phyloP scores from a whole-genome alignment of 2,329 filamentous ascomycete genomes.

The Calonectria hawksworthii region DNA sequence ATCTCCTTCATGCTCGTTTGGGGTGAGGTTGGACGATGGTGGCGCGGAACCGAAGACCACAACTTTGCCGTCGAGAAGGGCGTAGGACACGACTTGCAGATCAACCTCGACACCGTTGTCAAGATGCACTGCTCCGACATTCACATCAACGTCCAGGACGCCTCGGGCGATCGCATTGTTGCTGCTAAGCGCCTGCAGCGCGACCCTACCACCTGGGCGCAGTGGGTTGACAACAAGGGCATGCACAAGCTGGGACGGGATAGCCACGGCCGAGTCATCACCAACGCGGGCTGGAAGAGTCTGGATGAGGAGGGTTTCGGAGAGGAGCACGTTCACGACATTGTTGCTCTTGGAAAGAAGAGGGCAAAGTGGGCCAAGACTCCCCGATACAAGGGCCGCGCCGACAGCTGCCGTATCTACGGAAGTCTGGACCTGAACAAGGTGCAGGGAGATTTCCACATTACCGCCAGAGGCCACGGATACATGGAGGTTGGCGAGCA shows the following conservation, averaged over 20 bases:
- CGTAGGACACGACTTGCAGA: conserved; percentile 87
- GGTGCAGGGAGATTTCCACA: conserved; percentile 98
- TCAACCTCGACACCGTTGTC: conserved; percentile 96
- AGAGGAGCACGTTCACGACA: conserved; percentile 93
- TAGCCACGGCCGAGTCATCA: conserved; percentile 66
- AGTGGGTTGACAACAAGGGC: conserved; percentile 83
- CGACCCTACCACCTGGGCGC: conserved; percentile 83
- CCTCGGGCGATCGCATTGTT: conserved; percentile 90
- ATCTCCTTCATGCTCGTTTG: conserved; percentile 82
- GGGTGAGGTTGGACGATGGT: conserved; percentile 86
- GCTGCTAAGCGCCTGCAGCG: conserved; percentile 81
- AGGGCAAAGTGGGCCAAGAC: conserved; percentile 82
- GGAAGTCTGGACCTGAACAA: conserved; percentile 94
- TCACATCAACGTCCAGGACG: conserved; percentile 98
- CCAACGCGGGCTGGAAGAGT: conserved; percentile 69
- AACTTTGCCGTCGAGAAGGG: conserved; percentile 95
- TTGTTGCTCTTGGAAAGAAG: conserved; percentile 77
- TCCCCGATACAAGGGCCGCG: conserved; percentile 70
- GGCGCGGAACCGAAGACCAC: conserved; percentile 85
- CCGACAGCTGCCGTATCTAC: conserved; percentile 89
- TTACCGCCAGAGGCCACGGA: conserved; percentile 95
- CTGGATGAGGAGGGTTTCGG: conserved; percentile 74
- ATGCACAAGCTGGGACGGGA: conserved; percentile 73
- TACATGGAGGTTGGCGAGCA: conserved; percentile 85
- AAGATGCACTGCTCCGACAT: conserved; percentile 89